phyloP scores from a whole-genome alignment of 768 basidiomycete species.

The Lentinula detonsa region DNA sequence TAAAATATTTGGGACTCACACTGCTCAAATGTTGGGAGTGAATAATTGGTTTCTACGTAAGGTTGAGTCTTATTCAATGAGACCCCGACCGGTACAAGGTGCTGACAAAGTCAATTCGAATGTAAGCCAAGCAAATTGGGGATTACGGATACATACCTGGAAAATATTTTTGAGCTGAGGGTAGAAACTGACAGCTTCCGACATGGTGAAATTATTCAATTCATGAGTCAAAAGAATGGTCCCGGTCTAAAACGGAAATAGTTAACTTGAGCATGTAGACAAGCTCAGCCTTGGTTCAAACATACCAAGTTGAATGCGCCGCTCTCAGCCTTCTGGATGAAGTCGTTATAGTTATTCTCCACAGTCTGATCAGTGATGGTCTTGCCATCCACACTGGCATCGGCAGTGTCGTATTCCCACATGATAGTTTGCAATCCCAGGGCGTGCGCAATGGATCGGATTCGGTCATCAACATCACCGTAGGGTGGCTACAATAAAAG shows the following conservation, averaged over 20 bases:
- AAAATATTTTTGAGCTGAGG: constrained; percentile 38
- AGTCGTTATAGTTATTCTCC: constrained; percentile 45
- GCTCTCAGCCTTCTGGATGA: constrained; percentile 39
- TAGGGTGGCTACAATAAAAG: constrained; percentile 42
- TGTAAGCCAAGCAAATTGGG: background rate
- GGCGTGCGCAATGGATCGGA: constrained; percentile 60
- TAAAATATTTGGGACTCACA: constrained; percentile 25
- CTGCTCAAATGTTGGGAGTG: constrained; percentile 37
- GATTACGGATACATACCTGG: constrained; percentile 27
- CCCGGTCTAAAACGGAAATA: constrained; percentile 34
- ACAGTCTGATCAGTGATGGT: constrained; percentile 35
- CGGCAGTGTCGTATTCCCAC: constrained; percentile 51
- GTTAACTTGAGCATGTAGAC: background rate
- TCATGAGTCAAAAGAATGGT: constrained; percentile 55
- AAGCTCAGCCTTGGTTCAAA: background rate
- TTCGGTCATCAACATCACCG: constrained; percentile 73
- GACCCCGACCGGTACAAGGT: constrained; percentile 49
- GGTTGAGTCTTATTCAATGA: constrained; percentile 45
- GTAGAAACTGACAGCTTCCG: constrained; percentile 46
- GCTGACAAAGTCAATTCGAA: constrained; percentile 16
- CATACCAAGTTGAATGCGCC: constrained; percentile 35
- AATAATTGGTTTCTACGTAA: constrained; percentile 41
- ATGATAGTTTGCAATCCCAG: constrained; percentile 68
- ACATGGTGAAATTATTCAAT: constrained; percentile 56
- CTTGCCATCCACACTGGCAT: constrained; percentile 41